Percentiles rank a stretch among this genome's conserved stretches.
Evolutionary conservation across 129 eudicot genomes (phyloP).

Genomic region (Tagetes erecta): DNA sequence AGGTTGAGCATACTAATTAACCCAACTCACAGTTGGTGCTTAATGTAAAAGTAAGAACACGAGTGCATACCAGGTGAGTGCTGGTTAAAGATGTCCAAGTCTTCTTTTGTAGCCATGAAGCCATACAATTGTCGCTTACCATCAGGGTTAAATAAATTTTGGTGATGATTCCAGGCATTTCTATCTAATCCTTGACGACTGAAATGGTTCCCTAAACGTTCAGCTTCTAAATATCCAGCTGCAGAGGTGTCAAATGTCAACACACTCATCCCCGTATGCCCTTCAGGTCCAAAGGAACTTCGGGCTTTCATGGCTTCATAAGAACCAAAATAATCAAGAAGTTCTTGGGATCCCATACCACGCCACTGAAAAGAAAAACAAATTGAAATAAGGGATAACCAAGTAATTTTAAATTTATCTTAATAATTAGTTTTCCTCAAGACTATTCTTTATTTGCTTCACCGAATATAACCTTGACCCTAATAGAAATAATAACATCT

Average conservation of each 20-base stretch:
- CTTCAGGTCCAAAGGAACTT: conserved; percentile 86
- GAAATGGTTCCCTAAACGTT: conserved; percentile 69
- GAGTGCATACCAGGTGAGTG: conserved; percentile 64
- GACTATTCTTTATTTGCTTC: neutral
- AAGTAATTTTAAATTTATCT: neutral
- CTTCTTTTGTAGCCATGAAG: conserved; percentile 63
- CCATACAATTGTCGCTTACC: conserved; percentile 77
- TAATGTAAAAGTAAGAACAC: conserved; percentile 3
- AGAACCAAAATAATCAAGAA: conserved; percentile 61
- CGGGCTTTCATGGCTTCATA: conserved; percentile 68
- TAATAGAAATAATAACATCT: neutral
- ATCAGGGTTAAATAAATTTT: conserved; percentile 39
- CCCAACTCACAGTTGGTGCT: neutral
- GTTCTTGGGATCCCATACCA: conserved; percentile 94
- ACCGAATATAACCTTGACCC: neutral
- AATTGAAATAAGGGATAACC: neutral
- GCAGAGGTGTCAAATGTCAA: conserved; percentile 79
- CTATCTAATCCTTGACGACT: conserved; percentile 47
- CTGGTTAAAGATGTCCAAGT: conserved; percentile 62
- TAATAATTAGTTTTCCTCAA: neutral
- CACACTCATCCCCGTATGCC: conserved; percentile 86
- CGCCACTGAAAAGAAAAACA: conserved; percentile 61
- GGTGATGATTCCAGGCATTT: conserved; percentile 58
- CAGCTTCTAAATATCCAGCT: conserved; percentile 77
- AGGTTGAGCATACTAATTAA: neutral